Evolutionary conservation across 768 basidiomycete species (phyloP).

Genomic region (Lentinula detonsa): DNA sequence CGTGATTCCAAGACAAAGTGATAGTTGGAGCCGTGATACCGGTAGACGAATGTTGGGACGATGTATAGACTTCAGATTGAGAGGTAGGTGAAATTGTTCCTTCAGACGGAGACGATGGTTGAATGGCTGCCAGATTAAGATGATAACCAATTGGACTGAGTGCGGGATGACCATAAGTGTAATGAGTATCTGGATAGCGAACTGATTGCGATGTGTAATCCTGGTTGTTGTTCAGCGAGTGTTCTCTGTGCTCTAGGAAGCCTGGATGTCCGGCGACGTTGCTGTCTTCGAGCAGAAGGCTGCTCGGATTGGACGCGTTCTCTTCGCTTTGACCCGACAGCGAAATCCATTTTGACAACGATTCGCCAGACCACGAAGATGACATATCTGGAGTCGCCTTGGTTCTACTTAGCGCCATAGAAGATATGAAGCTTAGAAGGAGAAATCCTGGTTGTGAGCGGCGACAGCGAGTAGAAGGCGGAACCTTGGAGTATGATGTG

Average conservation of each 20-base stretch:
- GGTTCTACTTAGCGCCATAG: not conserved
- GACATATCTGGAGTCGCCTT: not conserved
- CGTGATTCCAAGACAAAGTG: not conserved
- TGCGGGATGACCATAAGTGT: not conserved
- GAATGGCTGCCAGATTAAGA: not conserved
- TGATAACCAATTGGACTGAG: not conserved
- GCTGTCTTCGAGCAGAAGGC: not conserved
- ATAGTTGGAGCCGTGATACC: not conserved
- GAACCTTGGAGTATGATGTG: not conserved
- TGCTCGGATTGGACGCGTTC: not conserved
- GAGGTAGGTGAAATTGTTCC: not conserved
- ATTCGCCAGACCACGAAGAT: constrained; percentile 4
- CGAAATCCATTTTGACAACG: not conserved
- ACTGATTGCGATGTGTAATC: not conserved
- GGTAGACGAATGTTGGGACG: not conserved
- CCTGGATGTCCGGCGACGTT: not conserved
- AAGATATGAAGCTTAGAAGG: no score
- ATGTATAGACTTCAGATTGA: not conserved
- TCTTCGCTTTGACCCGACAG: not conserved
- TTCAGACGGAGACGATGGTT: not conserved
- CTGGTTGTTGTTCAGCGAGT: not conserved
- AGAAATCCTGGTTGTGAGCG: not conserved
- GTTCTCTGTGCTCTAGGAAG: not conserved
- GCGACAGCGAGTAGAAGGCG: not conserved
- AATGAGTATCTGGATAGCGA: not conserved